Evolutionary conservation across 495 filamentous ascomycete species (phyloP), one percentile per base, ranked within the genome.

Genomic region (Talaromyces adpressus): DNA sequence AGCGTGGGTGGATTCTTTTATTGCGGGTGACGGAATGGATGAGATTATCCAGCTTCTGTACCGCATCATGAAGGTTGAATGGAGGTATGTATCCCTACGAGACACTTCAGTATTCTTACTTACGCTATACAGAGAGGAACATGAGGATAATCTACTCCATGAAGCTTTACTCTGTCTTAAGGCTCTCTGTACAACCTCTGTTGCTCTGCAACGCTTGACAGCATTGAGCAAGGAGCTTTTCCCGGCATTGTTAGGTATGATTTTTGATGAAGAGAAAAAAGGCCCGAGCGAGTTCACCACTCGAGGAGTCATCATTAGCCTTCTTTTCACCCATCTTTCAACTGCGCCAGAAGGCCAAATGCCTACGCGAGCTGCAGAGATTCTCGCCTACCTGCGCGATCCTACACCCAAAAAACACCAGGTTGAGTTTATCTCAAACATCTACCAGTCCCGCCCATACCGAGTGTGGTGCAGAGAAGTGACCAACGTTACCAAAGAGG

Each of bases 201-300:
- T 89, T 27, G 94, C 92, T 2, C 79, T 97, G 59, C 81, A 87
- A 63, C 88, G 91, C 66, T 85, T 98, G n/a, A 82, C 88, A 57
- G 82, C 84, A 3, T 89, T 97, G 68, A 91, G 94, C 66, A 74
- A 77, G 45, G 87, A 85, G 4, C 81, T 98, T 5, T 98, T 98
- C 73, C 93, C 94, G 16, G 89, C 89, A 4, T 78, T 98, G 58
- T 75, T 98, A 58, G 84, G 82, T 62, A 92, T 97, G 86, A 78
- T 98, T 34, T 98, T 97, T 68, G 93, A 97, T 70, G 90, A 96
- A 29, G 93, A 98, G 69, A 94, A 91, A 77, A 98, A 98, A 73
- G 94, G 94, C 0, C 94, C 94, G 0, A 92, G 88, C 80, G 94
- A 98, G 70, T 98, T 96, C 74, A 92, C 90, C 6, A 98, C 94